Evolutionary conservation across 78 protist genomes (phyloP), one percentile per base, ranked within the genome.

Genomic region (Emiliania huxleyi): DNA sequence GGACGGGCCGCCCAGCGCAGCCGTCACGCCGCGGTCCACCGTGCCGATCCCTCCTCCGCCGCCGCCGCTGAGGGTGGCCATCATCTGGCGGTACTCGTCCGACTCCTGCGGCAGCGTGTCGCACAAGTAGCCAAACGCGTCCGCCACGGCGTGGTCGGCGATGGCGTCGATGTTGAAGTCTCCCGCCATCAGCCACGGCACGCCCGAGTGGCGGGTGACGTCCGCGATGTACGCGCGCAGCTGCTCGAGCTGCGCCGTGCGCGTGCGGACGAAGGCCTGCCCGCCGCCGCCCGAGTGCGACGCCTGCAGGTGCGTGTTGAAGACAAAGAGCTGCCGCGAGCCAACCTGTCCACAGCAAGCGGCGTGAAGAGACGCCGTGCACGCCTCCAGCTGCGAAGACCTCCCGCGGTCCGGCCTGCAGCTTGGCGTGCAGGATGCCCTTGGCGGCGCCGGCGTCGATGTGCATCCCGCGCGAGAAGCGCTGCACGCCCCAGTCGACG

Each of bases 101-200:
- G 33, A 18, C 42, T 73, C 83, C 44, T 73, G 83, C 83, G 2
- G 83, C 44, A 73, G 42, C 44, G 83, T 35, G 42, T 73, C 83
- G 83, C 83, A 73, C 22, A 73, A 18, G 42, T 73, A 73, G 6
- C 83, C 83, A 35, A 73, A 73, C 19, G 83, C 83, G 83, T 73
- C 83, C 15, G 83, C 42, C 44, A 35, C 37, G 33, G 37, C 25
- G 43, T 35, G 43, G 83, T 73, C 83, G 6, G 15, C 83, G 83
- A 73, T 73, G 33, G 83, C 83, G 42, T 73, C 83, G 83, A 73
- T 35, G 83, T 73, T 73, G 37, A 73, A 73, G 42, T 73, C 83
- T 5, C 83, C 83, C 83, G 83, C 83, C 44, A 73, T 2, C 42
- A 73, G 83, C 83, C 83, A 73, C 25, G 83, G 83, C 83, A 23